A percentile compares a stretch with the other conserved stretches of the same genome.
Evolutionary conservation across 2,329 filamentous ascomycete species (phyloP).

Genomic region (Colletotrichum brevisporum): DNA sequence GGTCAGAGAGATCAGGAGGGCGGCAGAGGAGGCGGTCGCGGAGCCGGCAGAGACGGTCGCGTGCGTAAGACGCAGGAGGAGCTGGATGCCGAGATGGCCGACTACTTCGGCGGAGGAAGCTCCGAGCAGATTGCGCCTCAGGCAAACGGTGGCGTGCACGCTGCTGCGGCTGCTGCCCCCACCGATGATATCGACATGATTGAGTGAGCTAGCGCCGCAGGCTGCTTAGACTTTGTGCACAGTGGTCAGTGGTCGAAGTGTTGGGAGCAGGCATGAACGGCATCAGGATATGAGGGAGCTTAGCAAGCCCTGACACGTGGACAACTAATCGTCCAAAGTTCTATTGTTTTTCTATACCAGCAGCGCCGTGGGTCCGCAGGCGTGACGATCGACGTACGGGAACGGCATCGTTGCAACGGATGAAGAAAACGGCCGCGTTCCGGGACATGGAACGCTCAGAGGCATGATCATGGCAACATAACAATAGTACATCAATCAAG

Average conservation of each 20-base stretch:
- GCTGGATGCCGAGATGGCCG: conserved; percentile 95
- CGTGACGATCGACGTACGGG: too few relatives aligned
- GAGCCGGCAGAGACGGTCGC: conserved; percentile 61
- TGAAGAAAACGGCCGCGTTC: too few relatives aligned
- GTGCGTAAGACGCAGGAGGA: conserved; percentile 91
- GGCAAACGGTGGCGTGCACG: conserved; percentile 51
- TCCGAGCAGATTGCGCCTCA: conserved; percentile 54
- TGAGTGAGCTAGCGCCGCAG: conserved; percentile 59
- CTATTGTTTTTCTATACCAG: conserved; percentile 12
- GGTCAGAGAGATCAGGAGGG: conserved; percentile 53
- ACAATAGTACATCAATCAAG: conserved; percentile 24
- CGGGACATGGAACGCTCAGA: too few relatives aligned
- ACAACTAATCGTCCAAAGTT: conserved; percentile 14
- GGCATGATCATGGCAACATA: neutral
- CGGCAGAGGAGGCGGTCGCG: conserved; percentile 46
- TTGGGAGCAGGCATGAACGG: conserved; percentile 1
- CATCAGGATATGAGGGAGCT: neutral
- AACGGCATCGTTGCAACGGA: too few relatives aligned
- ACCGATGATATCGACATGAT: conserved; percentile 80
- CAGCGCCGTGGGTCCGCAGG: conserved; percentile 9
- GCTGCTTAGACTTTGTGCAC: conserved; percentile 10
- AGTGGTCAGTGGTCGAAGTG: conserved; percentile 1
- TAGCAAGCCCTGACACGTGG: conserved; percentile 17
- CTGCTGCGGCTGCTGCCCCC: conserved; percentile 49
- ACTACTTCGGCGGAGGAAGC: conserved; percentile 79